A percentile compares a stretch with the other conserved stretches of the same genome.
These are phyloP conservation scores for Dioszegia hungarica DNA, from an alignment of 768 basidiomycete genomes.

Conservation along the genomic window DNA sequence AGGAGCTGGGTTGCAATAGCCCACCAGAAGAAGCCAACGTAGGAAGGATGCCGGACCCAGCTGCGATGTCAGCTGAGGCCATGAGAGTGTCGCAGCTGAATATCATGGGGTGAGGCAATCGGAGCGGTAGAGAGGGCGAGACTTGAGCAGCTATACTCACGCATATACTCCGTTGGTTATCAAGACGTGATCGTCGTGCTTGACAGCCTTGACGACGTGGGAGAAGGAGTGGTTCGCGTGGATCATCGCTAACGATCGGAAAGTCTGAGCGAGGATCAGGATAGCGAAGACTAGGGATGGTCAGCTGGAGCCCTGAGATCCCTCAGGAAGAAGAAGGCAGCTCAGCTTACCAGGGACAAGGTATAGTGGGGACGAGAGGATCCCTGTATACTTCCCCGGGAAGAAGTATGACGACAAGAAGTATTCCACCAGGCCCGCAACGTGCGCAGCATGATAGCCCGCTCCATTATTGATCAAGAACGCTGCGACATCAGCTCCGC, in stretches of 20 bases:
- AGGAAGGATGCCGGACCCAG: conserved; percentile 90
- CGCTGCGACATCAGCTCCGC: conserved; percentile 54
- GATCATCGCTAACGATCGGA: conserved; percentile 92
- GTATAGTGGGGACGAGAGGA: neutral
- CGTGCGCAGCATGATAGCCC: conserved; percentile 79
- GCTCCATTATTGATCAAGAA: conserved; percentile 87
- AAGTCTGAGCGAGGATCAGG: conserved; percentile 64
- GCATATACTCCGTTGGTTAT: conserved; percentile 86
- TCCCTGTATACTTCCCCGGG: conserved; percentile 55
- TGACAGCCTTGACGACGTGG: conserved; percentile 73
- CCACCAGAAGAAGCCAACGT: conserved; percentile 98
- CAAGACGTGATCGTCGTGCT: conserved; percentile 66
- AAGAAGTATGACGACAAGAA: conserved; percentile 63
- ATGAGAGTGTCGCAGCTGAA: too few species aligned
- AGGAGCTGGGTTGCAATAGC: conserved; percentile 88
- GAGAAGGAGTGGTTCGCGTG: conserved; percentile 91
- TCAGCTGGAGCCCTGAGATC: too few species aligned
- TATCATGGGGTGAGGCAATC: too few species aligned
- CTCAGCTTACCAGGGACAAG: conserved; percentile 6
- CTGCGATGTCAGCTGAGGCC: conserved; percentile 53
- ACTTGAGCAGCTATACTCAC: conserved; percentile 56
- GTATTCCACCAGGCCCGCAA: conserved; percentile 73
- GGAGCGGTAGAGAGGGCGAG: too few species aligned
- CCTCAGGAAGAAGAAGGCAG: too few species aligned
- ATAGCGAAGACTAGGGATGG: conserved; percentile 58